Evolutionary conservation across 129 eudicot genomes (phyloP).

Genomic region (Logfia minima): DNA sequence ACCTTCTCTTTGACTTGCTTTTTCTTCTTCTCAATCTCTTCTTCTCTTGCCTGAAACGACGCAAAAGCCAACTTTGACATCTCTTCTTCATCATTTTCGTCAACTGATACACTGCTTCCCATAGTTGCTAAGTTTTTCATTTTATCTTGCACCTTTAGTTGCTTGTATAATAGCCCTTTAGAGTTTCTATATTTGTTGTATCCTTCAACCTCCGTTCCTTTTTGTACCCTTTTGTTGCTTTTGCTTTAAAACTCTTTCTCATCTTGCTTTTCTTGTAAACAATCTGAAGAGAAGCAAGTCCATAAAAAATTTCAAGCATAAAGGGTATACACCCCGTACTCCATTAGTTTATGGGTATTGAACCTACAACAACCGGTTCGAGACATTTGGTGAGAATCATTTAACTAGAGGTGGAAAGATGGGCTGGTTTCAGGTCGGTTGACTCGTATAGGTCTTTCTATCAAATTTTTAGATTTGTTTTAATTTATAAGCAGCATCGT

Average conservation of each 20-base stretch:
- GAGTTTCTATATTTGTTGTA: slow-evolving; percentile 21
- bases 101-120: slow-evolving; percentile 47
- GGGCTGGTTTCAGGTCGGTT: not conserved
- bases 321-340: not conserved
- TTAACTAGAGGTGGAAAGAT: not conserved
- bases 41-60: slow-evolving; percentile 60
- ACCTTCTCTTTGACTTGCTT: slow-evolving; percentile 45
- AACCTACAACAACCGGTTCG: not conserved
- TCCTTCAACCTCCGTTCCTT: slow-evolving; percentile 17
- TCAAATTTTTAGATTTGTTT: too few species aligned
- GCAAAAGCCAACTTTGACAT: slow-evolving; percentile 47
- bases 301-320: not conserved
- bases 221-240: slow-evolving; percentile 37
- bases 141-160: slow-evolving; percentile 14
- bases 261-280: slow-evolving; percentile 32
- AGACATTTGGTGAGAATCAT: not conserved
- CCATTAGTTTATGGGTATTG: not conserved
- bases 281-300: slow-evolving; percentile 26
- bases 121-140: slow-evolving; percentile 49
- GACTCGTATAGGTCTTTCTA: too few species aligned
- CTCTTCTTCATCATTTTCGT: slow-evolving; percentile 54
- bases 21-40: slow-evolving; percentile 73
- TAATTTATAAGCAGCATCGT: too few species aligned
- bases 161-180: slow-evolving; percentile 7
- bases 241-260: slow-evolving; percentile 40